Evolutionary conservation across 768 basidiomycete species (phyloP), one percentile per base, ranked within the genome.

Genomic region (Lyophyllum semitale): DNA sequence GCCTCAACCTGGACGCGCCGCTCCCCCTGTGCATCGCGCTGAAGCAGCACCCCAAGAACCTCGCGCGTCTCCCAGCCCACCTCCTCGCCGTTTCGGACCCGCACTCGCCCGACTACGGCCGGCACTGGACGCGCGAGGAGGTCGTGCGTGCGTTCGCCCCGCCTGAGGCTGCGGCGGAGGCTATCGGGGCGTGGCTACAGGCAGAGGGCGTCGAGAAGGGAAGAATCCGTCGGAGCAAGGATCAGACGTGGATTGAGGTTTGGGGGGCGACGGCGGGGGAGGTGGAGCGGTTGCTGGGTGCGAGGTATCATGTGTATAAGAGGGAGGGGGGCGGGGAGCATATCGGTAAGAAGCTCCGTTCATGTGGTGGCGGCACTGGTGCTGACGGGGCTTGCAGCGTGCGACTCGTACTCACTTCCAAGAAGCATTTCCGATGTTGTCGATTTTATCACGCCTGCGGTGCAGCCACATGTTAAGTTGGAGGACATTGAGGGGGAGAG

Each of bases 71-170:
- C 27, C 66, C 71, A 4, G 60, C 66, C 8, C 54, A 64, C 17
- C 65, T 77, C 33, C 56, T 71, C 27, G 62, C 70, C 11, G 66
- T 76, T 8, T 69, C 75, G 5, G 63, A 76, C 53, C 76, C 76
- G 3, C 45, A 58, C n/a, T 73, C 72, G 9, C 66, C 71, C 1
- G 58, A 59, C 2, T 77, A 71, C 43, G 70, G 71, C 8, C 52
- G 69, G 18, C 73, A 75, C 63, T 75, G 71, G 73, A 63, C 68
- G 7, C 63, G 70, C 0, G 59, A 59, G 11, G 48, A 65, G 26
- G 61, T 77, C 23, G 65, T 63, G 0, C 56, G 66, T 17, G 60
- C 61, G 7, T 76, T 76, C 51, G 66, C 67, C 0, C 74, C 75
- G 2, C 53, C 59, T 0, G 18, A 59, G 13, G 67, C 70, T 17